These are phyloP conservation scores for Mucor circinelloides DNA, from an alignment of 371 early-diverging fungal species.

Conservation along the genomic window DNA sequence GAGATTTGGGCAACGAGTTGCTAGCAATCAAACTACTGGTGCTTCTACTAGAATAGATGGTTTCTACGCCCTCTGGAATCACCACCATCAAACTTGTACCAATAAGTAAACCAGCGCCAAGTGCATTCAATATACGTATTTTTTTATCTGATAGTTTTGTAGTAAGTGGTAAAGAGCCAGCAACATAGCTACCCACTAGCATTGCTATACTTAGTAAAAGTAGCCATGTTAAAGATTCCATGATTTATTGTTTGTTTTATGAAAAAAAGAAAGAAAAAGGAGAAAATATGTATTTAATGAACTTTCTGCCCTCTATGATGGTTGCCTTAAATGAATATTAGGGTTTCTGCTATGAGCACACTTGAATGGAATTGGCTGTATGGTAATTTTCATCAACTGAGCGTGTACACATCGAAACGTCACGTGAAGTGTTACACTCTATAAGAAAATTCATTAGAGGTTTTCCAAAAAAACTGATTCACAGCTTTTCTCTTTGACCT, in stretches of 20 bases:
- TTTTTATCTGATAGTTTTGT: conserved; percentile 76
- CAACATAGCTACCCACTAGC: conserved; percentile 85
- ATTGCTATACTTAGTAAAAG: conserved; percentile 78
- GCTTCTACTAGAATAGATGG: conserved; percentile 55
- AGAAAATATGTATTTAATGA: not conserved
- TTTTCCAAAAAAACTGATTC: no score
- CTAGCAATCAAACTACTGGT: not conserved
- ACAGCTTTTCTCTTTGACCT: no score
- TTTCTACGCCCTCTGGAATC: conserved; percentile 93
- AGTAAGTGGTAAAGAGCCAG: conserved; percentile 85
- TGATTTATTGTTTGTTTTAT: not conserved
- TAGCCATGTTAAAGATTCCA: conserved; percentile 73
- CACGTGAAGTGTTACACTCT: not conserved
- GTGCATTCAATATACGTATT: conserved; percentile 77
- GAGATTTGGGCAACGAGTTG: not conserved
- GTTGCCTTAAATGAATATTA: not conserved
- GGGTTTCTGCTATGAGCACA: not conserved
- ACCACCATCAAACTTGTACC: conserved; percentile 91
- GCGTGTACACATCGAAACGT: no score
- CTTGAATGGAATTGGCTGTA: not conserved
- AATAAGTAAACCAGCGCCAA: conserved; percentile 89
- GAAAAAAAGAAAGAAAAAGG: not conserved
- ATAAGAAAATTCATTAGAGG: not conserved
- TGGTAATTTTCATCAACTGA: no score
- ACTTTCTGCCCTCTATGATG: not conserved